A percentile compares a stretch with the other conserved stretches of the same genome.
Conservation (phyloP, 169 alveolate species). For the Cyclospora cayetanensis region DNA sequence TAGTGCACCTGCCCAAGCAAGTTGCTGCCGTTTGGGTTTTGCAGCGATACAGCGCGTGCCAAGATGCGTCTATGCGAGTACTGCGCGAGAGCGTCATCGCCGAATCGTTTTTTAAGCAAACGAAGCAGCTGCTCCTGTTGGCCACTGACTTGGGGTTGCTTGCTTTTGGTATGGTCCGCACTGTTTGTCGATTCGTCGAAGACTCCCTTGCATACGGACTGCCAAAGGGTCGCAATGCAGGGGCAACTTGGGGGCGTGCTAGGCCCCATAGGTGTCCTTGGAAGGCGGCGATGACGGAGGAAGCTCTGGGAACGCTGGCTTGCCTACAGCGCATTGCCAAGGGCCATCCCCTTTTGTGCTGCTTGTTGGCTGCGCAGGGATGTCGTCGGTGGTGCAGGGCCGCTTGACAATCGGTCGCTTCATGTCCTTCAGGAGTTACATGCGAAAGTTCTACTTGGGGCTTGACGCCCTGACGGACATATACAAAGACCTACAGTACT, state of each 20-base stretch:
- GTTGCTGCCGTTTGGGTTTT: no score
- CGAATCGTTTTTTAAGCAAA: slow-evolving; percentile 33
- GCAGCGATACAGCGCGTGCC: slow-evolving; percentile 49
- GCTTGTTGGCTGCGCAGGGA: slow-evolving; percentile 24
- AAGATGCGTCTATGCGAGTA: slow-evolving; percentile 48
- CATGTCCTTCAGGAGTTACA: slow-evolving; percentile 50
- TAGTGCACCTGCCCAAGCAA: no score
- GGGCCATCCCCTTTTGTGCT: no score
- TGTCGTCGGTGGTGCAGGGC: slow-evolving; percentile 39
- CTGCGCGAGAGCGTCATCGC: slow-evolving; percentile 13
- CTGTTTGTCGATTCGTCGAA: no score
- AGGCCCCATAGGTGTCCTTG: no score
- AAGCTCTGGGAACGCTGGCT: no score
- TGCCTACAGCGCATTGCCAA: no score
- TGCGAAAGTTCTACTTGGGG: slow-evolving; percentile 47
- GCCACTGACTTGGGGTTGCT: slow-evolving; percentile 40
- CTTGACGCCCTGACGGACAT: slow-evolving; percentile 48
- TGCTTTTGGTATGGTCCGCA: background rate
- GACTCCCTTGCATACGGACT: no score
- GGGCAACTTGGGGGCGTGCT: no score
- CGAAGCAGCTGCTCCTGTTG: slow-evolving; percentile 48
- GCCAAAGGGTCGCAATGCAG: no score
- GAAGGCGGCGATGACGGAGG: no score
- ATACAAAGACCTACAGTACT: background rate
- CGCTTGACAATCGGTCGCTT: slow-evolving; percentile 50